Base-by-base conservation (phyloP, 345 rosid species). In the Leavenworthia alabamica region DNA sequence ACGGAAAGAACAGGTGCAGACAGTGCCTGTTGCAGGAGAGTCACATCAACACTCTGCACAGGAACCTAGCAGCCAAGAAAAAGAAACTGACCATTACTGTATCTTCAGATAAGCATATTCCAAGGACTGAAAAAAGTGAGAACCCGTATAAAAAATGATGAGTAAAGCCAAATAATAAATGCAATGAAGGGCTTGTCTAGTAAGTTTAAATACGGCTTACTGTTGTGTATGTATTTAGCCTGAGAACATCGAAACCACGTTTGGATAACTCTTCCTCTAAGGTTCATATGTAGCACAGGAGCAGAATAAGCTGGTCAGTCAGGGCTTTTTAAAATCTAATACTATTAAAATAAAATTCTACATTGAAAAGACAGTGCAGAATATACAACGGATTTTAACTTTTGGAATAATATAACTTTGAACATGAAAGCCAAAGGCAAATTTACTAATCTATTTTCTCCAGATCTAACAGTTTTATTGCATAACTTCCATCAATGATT, bases 151-250 rank as follows among this genome's bases (percentile, higher is more conserved):
- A 29, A 11, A 5, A 59, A 7, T 32, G 36, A 20, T 29, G 41
- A 43, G 12, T 6, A 45, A 26, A 26, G 14, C 15, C n/a, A 26
- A 17, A 42, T 36, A 24, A 53, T 4, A 44, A 10, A 44, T 13
- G 41, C 19, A 45, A 10, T 7, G 39, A n/a, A 2, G 16, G 31
- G 20, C 43, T 22, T 6, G 23, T 11, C 5, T 56, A 35, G 9
- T 6, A 59, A 22, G 28, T 41, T 4, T 10, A 49, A 51, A 16
- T 29, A 72, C 15, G 37, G 77, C 91, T 85, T 80, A 93, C 99
- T 5, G 99, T 93, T 40, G 91, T 80, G 72, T 93, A 93, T 24
- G 99, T 87, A 64, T 93, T 89, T 56, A 93, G 80, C 76, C 99
- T 87, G 55, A 81, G 40, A 54, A 93, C 97, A 66, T 93, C 83